A percentile compares a stretch with the other conserved stretches of the same genome.
Conservation (phyloP, 805 yeast species). For the Wickerhamomyces sydowiorum region DNA sequence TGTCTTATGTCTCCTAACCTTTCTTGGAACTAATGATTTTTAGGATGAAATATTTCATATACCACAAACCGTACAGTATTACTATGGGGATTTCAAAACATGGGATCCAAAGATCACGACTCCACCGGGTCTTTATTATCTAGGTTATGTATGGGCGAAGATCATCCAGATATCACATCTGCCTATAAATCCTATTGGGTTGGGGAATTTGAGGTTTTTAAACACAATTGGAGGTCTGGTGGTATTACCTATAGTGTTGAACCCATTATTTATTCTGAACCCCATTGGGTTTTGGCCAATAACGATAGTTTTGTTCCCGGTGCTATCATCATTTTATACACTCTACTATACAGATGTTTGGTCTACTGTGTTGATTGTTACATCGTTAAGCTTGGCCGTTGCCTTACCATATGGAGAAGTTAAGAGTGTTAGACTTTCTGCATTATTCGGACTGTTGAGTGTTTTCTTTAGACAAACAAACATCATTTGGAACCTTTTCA, state of each 20-base stretch:
- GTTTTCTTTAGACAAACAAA: slow-evolving; percentile 87
- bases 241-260: slow-evolving; percentile 42
- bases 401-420: slow-evolving; percentile 30
- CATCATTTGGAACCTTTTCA: slow-evolving; percentile 74
- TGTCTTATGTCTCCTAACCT: not conserved
- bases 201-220: slow-evolving; percentile 42
- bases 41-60: slow-evolving; percentile 82
- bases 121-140: slow-evolving; percentile 83
- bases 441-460: slow-evolving; percentile 53
- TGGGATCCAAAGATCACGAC: slow-evolving; percentile 95
- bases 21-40: not conserved
- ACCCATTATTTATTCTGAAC: slow-evolving; percentile 32
- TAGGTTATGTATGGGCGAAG: slow-evolving; percentile 33
- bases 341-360: slow-evolving; percentile 92
- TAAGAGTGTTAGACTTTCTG: slow-evolving; percentile 37
- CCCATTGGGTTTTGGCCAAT: slow-evolving; percentile 39
- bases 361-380: slow-evolving; percentile 69
- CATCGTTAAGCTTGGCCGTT: slow-evolving; percentile 44
- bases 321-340: slow-evolving; percentile 65
- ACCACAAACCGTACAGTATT: slow-evolving; percentile 67
- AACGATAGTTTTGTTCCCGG: slow-evolving; percentile 53
- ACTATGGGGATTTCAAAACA: slow-evolving; percentile 48
- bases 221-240: slow-evolving; percentile 64
- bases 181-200: slow-evolving; percentile 25
- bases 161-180: slow-evolving; percentile 16